Evolutionary conservation across 1,139 yeast genomes (phyloP), one percentile per base, ranked within the genome.

Genomic region (Pichiaceae sp.): DNA sequence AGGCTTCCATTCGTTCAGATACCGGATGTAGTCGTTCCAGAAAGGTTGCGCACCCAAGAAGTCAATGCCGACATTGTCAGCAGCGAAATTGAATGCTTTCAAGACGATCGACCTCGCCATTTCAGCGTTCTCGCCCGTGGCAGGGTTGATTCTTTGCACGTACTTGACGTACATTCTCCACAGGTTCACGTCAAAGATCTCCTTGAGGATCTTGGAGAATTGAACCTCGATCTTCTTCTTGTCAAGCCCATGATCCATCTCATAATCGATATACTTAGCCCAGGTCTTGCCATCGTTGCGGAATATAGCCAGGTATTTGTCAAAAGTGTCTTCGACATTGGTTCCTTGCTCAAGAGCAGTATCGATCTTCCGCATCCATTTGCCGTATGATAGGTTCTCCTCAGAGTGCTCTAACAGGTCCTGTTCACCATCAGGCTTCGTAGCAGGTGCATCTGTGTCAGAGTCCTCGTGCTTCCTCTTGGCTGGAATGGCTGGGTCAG

Each of bases 11-110:
- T 75, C 64, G 48, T 78, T 80, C 44, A 89, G 67, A 50, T 87
- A 89, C n/a, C 70, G 79, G 26, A 91, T 59, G 54, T 85, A 91
- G 50, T 85, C 95, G 35, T 70, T 68, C 96, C 96, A 91, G 37
- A 91, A 63, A 2, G 67, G 66, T 24, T 83, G 82, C 33, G 91
- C 74, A 31, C 71, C 68, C 11, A 54, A 32, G 7, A 82, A 72
- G 56, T 91, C 98, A 36, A 78, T 65, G 1, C 95, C 93, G 25
- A 89, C 87, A 43, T 78, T 72, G 30, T 71, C 75, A 24, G 85
- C 66, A 2, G 95, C 95, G 56, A 83, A 77, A 45, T 86, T 95
- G 55, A 80, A 91, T 0, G 96, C 95, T 52, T 79, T 82, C 19
- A 80, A 67, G 9, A 89, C 85, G 3, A 73, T 70, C 6, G 78